Base-by-base conservation (phyloP, 2,329 filamentous ascomycete species). In the Diaporthe ilicicola region DNA sequence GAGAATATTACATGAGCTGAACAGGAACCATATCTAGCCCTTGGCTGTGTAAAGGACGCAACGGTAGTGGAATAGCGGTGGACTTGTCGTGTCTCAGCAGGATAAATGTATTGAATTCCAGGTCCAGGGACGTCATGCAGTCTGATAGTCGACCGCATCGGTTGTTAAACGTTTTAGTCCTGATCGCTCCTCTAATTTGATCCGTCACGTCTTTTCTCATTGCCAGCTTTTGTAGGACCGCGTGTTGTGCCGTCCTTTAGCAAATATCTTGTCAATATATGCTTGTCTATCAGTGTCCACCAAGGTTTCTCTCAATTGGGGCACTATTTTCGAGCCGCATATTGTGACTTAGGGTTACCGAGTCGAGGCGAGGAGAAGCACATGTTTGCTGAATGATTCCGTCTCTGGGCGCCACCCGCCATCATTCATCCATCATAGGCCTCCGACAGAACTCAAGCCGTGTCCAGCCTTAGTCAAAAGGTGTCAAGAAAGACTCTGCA, bases 401-500 rank as follows among this genome's bases (percentile, higher is more conserved):
- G n/a, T 37, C 37, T 64, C 13, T 48, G 29, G 50, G 29, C 59
- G 22, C 32, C 27, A 37, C 27, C 59, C 29, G 15, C 44, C 59
- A 37, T 27, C 8, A 8, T 8, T 27, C 12, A 19, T 22, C 42
- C 42, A 50, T 50, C n/a, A 19, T 50, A 29, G 59, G 19, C 39
- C n/a, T 19, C 59, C 4, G 13, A 37, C 17, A 10, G 4, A 19
- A 37, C 9, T 48, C 19, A 37, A 29, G 15, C 5, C 5, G 29
- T 1, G 29, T 13, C 44, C 13, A 8, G n/a, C 17, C 17, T 67
- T 71, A 73, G 32, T 73, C 71, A 12, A 73, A 73, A 5, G 95
- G 96, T 80, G 95, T 98, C 83, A 99, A 85, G 88, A 99, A 99
- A 72, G 96, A 98, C 84, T 99, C 96, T 59, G 96, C 96, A 65